Evolutionary conservation across 257 asterid genomes (phyloP), one percentile per base, ranked within the genome.

Genomic region (Striga asiatica): DNA sequence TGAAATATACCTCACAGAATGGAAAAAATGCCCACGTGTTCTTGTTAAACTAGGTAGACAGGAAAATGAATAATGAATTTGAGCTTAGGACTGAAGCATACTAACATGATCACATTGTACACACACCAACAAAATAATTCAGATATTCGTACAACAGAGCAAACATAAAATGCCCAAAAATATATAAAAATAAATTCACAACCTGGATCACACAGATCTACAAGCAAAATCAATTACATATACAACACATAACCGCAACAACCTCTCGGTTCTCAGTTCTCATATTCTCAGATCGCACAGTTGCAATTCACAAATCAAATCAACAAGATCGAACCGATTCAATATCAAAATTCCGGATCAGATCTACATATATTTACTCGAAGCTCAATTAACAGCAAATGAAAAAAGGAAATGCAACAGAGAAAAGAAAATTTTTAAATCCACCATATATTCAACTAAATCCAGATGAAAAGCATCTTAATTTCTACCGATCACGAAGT

Each of bases 141-240:
- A n/a, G n/a, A n/a, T n/a, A n/a, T n/a, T n/a, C n/a, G n/a, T n/a
- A n/a, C n/a, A n/a, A n/a, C n/a, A n/a, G n/a, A n/a, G n/a, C n/a
- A n/a, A n/a, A n/a, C 17, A 25, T 31, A 47, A 57, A 49, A 23
- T 11, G 31, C 8, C 60, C 6, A 39, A 28, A 45, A 34, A 28
- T 42, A 50, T 45, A 35, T 18, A 51, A 37, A 50, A 39, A 23
- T 39, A 55, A 35, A 25, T 37, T 18, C 6, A 21, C 21, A 20
- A 20, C 54, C 37, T 20, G 67, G 57, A 61, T 60, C 73, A 71
- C 24, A 56, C 28, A 67, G 61, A 73, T 73, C 72, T 38, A 37
- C 7, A 32, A 21, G 23, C 3, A 37, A 42, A 51, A 41, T 23
- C 62, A 62, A 12, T 66, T 62, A 16, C 53, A 35, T 29, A 35